Conservation (phyloP, 1,139 yeast species). For the Sporopachydermia cereana region DNA sequence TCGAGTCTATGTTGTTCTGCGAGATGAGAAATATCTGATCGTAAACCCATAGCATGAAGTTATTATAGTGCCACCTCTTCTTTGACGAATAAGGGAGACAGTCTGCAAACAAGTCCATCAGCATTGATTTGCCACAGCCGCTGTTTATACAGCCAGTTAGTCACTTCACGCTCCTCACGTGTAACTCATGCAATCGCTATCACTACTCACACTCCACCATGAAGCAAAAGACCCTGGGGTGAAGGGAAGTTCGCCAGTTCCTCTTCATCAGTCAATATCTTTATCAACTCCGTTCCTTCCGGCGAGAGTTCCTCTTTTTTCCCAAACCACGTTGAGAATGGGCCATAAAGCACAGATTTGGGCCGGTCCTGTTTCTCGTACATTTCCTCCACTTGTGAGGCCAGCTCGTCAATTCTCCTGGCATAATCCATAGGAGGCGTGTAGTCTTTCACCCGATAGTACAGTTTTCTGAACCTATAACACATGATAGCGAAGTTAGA, state of each 20-base stretch:
- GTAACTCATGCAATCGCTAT: too few relatives aligned
- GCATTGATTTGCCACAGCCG: constrained; percentile 67
- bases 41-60: constrained; percentile 58
- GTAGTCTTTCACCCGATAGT: constrained; percentile 48
- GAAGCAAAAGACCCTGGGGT: constrained; percentile 53
- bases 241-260: constrained; percentile 43
- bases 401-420: constrained; percentile 35
- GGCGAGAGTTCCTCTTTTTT: constrained; percentile 9
- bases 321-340: constrained; percentile 9
- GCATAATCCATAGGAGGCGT: constrained; percentile 42
- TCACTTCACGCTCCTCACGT: too few relatives aligned
- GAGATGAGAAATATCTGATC: constrained; percentile 43
- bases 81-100: constrained; percentile 53
- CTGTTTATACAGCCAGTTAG: too few relatives aligned
- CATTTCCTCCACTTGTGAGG: constrained; percentile 34
- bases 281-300: constrained; percentile 28
- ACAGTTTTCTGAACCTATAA: constrained; percentile 39
- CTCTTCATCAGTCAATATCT: constrained; percentile 50
- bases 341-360: not conserved
- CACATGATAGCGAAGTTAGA: too few relatives aligned
- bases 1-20: constrained; percentile 30
- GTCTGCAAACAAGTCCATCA: constrained; percentile 60
- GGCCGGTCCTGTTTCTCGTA: not conserved
- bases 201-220: constrained; percentile 44
- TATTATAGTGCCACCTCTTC: constrained; percentile 61